Evolutionary conservation across 139 green algal genomes (phyloP), one percentile per base, ranked within the genome.

Genomic region (Asterochloris erici): DNA sequence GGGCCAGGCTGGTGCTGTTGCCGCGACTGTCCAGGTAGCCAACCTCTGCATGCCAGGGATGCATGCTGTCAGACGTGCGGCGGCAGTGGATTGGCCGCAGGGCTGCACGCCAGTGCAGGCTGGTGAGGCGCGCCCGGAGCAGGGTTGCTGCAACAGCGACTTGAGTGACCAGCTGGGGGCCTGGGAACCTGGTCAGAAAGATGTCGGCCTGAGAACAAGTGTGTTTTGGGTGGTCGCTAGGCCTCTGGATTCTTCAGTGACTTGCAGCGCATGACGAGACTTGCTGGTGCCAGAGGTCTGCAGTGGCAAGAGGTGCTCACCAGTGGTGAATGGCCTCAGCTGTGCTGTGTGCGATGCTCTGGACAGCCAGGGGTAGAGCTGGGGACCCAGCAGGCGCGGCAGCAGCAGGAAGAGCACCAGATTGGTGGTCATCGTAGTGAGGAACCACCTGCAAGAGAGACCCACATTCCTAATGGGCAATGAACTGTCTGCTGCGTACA

Each of bases 391-490:
- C 14, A 78, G 16, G 47, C 77, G 80, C 14, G 84, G 86, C 23
- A 83, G 62, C 73, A 90, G 79, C 74, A 90, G 84, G 70, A 88
- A 21, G 62, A 29, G 69, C 1, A 81, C 63, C 54, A 84, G 15
- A 23, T 88, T 82, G 21, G 75, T 21, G 0, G 63, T 73, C 82
- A 82, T 87, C n/a, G 79, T 21, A 11, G 64, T 24, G 21, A 83
- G 54, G 63, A 86, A 86, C n/a, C 85, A 63, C 84, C 86, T 90
- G 82, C 70, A 74, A 26, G 13, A n/a, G 9, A n/a, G 0, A 15
- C 11, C 0, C 29, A 63, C 12, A 54, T 23, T 38, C 61, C 14
- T 60, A 62, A n/a, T 27, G 75, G n/a, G 16, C 28, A 66, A 29
- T 19, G 29, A n/a, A 78, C 26, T 23, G 27, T 76, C 28, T 64